Base-by-base conservation (phyloP, 2,329 filamentous ascomycete genomes). In the Daldinia sp. region DNA sequence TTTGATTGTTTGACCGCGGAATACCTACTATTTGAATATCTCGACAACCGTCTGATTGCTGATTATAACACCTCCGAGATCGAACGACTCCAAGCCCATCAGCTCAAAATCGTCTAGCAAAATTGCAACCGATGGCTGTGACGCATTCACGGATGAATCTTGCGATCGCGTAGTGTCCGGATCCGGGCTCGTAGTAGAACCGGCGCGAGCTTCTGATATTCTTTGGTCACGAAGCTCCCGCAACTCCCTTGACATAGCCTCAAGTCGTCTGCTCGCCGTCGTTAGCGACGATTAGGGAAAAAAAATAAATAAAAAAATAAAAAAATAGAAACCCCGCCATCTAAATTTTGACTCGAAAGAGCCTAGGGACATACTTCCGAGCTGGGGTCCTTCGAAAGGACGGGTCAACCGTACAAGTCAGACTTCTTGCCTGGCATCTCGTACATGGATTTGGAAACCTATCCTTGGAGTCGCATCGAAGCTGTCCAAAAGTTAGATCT, bases 241-340 rank as follows among this genome's bases (percentile, higher is more conserved):
- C n/a, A 75, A 58, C 60, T 75, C 73, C 54, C 68, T 74, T 8
- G 70, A 74, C 72, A 75, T 73, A 7, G 72, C 73, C 52, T 74
- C 72, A 34, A 75, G 60, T n/a, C 73, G 68, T 34, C 73, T 75
- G 51, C 25, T 58, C 8, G 39, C 19, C 3, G 11, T 15, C 11
- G 55, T 63, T 59, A 68, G 63, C 30, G 15, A 7, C 21, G 17
- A 19, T 11, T 23, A 27, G 19, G n/a, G 4, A 34, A n/a, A n/a
- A n/a, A n/a, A n/a, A n/a, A n/a, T n/a, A n/a, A n/a, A n/a, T n/a
- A n/a, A n/a, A n/a, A n/a, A n/a, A n/a, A n/a, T n/a, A n/a, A n/a
- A n/a, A n/a, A 54, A n/a, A 39, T 17, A 54, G 19, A 43, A 48
- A 30, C 6, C 3, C 21, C 15, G 15, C 3, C 43, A 11, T 11